Base-by-base conservation (phyloP, 768 basidiomycete genomes). In the Tricholoma hemisulphureum region DNA sequence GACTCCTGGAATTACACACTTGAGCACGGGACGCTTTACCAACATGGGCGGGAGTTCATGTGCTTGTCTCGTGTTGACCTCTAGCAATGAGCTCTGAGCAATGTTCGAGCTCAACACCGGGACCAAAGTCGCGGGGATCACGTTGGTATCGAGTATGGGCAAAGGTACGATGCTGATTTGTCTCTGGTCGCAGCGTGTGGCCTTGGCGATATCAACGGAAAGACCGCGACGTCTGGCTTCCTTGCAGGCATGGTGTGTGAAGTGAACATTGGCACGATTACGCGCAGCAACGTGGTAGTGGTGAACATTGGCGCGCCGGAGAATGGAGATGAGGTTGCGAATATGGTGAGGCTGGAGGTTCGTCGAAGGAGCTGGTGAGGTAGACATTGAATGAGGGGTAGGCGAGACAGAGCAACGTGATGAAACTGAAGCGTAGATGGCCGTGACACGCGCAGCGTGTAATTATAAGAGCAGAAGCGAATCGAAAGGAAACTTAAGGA, bases 221-320 rank as follows among this genome's bases (percentile, higher is more conserved):
- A 86, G 80, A 26, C 77, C 73, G n/a, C 80, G 74, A 13, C 58
- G 58, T 11, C 58, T 62, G 4, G 85, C 85, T 23, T 71, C 79
- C n/a, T 66, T 73, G 55, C 76, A 79, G 9, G 85, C 85, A 62
- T 80, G 81, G 58, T 74, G 61, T 0, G 80, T 80, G 14, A 72
- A 76, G 8, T 49, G 67, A 5, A 70, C 66, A 3, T 69, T 58
- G 21, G 61, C 61, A 50, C 83, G 81, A 23, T 73, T 65, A 35
- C 66, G 63, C 29, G 66, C 65, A 2, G 82, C 81, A 54, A 81
- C 66, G 18, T 59, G 62, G 29, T 61, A 39, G 66, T 80, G 78
- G 48, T 72, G 76, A 3, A 61, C 64, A 66, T 83, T 84, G 45
- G 83, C 73, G 24, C 64, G 58, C 16, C 73, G 77, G 35, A 84